Evolutionary conservation across 345 rosid genomes (phyloP).

Genomic region (Gossypium ekmanianum): DNA sequence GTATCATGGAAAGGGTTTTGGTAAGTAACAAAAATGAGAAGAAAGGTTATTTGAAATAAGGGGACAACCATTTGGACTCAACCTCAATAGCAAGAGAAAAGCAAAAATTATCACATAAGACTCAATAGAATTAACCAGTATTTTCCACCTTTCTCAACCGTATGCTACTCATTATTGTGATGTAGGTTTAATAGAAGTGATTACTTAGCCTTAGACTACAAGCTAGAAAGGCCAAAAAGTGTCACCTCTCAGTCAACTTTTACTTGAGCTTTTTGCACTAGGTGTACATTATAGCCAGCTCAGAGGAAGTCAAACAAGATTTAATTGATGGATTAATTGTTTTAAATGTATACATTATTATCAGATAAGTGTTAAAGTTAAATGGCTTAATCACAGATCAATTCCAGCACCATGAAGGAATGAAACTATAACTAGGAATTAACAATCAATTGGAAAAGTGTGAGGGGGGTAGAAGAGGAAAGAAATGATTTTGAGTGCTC

Average conservation of each 20-base stretch:
- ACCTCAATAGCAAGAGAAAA: neutral
- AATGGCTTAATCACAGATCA: neutral
- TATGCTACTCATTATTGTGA: slow-evolving; percentile 1
- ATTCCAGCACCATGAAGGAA: neutral
- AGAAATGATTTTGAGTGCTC: neutral
- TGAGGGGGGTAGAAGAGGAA: neutral
- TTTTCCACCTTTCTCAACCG: neutral
- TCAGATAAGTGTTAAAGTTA: neutral
- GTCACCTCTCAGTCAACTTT: neutral
- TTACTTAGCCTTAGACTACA: neutral
- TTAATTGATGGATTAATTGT: neutral
- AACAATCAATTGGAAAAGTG: neutral
- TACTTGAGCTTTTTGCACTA: neutral
- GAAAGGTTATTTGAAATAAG: neutral
- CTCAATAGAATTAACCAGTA: neutral
- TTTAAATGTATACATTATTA: neutral
- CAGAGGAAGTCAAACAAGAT: neutral
- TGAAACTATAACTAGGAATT: neutral
- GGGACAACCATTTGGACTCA: neutral
- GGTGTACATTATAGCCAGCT: neutral
- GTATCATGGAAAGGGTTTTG: slow-evolving; percentile 13
- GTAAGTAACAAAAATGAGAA: neutral
- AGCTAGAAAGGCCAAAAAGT: neutral
- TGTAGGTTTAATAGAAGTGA: neutral
- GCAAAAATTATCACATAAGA: neutral